These are phyloP conservation scores for Podaxis mareebaensis DNA, from an alignment of 768 basidiomycete species.

Conservation along the genomic window DNA sequence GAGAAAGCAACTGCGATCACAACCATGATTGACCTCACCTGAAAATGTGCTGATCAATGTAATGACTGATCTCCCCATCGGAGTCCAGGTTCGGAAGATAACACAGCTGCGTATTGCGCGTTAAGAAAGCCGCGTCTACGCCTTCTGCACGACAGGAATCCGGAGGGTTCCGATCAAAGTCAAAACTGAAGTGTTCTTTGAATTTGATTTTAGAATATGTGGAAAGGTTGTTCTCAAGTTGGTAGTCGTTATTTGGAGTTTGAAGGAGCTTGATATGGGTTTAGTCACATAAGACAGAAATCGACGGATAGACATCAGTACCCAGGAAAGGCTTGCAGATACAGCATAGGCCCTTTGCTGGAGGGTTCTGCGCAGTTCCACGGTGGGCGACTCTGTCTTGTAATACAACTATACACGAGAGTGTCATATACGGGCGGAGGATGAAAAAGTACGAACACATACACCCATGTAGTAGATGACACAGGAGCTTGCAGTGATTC, in stretches of 20 bases:
- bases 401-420: neutral
- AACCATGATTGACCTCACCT: neutral
- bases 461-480: neutral
- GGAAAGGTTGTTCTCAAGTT: neutral
- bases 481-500: neutral
- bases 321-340: neutral
- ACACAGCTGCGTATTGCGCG: neutral
- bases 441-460: neutral
- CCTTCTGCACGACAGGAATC: neutral
- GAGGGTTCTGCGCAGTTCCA: neutral
- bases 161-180: neutral
- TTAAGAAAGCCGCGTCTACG: neutral
- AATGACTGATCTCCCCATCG: neutral
- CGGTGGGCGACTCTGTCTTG: neutral
- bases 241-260: neutral
- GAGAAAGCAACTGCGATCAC: neutral
- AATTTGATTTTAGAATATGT: neutral
- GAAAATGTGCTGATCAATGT: neutral
- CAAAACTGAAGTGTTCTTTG: neutral
- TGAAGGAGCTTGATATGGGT: neutral
- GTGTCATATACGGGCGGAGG: neutral
- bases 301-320: neutral
- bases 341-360: neutral
- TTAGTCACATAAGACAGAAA: neutral
- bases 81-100: neutral